phyloP scores from a whole-genome alignment of 2,329 filamentous ascomycete species.

The Penicillium sp. region DNA sequence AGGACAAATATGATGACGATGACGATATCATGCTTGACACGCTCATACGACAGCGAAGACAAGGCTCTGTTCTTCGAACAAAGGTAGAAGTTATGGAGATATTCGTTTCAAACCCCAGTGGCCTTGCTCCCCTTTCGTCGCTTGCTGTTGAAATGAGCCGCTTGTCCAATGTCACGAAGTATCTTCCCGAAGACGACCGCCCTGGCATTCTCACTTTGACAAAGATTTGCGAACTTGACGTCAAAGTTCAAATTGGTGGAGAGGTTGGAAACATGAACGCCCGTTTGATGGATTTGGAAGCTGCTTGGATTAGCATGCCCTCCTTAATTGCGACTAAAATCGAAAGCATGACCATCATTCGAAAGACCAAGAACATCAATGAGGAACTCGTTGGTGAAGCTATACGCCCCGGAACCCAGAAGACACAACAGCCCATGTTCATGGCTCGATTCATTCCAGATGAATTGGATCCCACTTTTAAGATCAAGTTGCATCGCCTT shows the following conservation, averaged over 20 bases:
- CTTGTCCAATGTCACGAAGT: conserved; percentile 85
- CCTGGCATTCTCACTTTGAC: conserved; percentile 79
- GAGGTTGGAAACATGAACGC: conserved; percentile 65
- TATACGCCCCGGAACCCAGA: conserved; percentile 35
- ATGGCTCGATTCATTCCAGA: conserved; percentile 91
- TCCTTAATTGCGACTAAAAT: conserved; percentile 77
- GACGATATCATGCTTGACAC: conserved; percentile 96
- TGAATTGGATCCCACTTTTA: conserved; percentile 87
- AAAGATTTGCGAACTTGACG: conserved; percentile 62
- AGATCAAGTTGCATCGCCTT: conserved; percentile 80
- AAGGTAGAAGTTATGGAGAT: conserved; percentile 65
- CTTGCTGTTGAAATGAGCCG: conserved; percentile 77
- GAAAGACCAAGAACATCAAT: conserved; percentile 63
- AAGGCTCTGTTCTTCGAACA: conserved; percentile 77
- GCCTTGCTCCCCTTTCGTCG: conserved; percentile 65
- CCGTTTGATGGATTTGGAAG: conserved; percentile 62
- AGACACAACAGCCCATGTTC: conserved; percentile 57
- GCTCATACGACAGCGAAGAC: conserved; percentile 76
- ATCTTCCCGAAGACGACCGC: conserved; percentile 90
- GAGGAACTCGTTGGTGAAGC: conserved; percentile 71
- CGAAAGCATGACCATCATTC: conserved; percentile 58
- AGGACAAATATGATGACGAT: conserved; percentile 81
- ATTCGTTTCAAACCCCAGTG: conserved; percentile 60
- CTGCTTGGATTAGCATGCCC: conserved; percentile 80
- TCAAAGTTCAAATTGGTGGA: conserved; percentile 63